Evolutionary conservation across 2,329 filamentous ascomycete genomes (phyloP).

Genomic region (Penicillium brevicompactum): DNA sequence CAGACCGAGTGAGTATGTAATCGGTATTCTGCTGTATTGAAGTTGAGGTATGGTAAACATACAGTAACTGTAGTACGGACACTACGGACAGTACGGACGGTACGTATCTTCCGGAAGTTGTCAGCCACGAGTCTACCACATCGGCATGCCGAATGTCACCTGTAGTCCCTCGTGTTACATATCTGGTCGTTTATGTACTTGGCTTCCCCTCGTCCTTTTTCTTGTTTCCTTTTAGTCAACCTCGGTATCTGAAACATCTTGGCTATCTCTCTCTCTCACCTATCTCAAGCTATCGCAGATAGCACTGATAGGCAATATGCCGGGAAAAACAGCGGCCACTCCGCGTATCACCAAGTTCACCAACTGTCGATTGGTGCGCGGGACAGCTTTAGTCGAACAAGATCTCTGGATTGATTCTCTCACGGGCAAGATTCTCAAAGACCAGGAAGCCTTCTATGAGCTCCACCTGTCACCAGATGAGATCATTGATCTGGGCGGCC

Average conservation of each 20-base stretch:
- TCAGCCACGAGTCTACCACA: conserved; percentile 14
- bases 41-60: too few relatives aligned
- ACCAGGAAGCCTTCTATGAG: conserved; percentile 59
- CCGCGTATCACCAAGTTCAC: conserved; percentile 78
- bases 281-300: conserved; percentile 6
- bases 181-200: conserved; percentile 10
- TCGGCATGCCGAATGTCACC: conserved; percentile 28
- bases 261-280: conserved; percentile 15
- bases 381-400: conserved; percentile 67
- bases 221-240: neutral
- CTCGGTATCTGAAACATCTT: neutral
- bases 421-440: conserved; percentile 79
- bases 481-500: conserved; percentile 76
- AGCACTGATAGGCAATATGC: conserved; percentile 26
- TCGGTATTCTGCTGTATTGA: too few relatives aligned
- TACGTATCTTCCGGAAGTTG: neutral
- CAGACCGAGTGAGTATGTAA: neutral
- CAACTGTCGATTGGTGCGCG: conserved; percentile 77
- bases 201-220: neutral
- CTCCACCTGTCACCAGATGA: conserved; percentile 62
- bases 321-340: conserved; percentile 33
- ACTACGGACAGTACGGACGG: neutral
- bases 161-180: conserved; percentile 19
- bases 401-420: conserved; percentile 87
- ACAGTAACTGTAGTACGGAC: neutral